Evolutionary conservation across 163 green algal species (phyloP), one percentile per base, ranked within the genome.

Genomic region (Volvox carteri): DNA sequence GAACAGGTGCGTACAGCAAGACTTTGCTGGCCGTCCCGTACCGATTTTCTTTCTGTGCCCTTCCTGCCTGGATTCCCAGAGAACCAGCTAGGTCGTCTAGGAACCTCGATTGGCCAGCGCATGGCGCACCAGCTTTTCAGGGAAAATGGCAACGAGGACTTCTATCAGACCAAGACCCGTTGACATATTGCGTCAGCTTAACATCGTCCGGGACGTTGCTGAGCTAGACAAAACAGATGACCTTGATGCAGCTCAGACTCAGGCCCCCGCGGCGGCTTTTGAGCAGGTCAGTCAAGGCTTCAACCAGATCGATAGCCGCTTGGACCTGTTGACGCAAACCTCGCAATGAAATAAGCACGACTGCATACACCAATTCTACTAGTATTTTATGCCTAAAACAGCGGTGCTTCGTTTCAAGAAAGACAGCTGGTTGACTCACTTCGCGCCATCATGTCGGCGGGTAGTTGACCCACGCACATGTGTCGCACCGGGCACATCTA

Each of bases 151-250:
- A 19, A 94, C 91, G 33, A 84, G 94, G 7, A 92, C 90, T 21
- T 92, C 77, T 65, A 95, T 97, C 85, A 85, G 95, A 76, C 94
- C 96, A 4, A 86, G 95, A 33, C 95, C 95, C 0, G 83, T 98
- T 54, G 96, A 98, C 78, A 90, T 96, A 21, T 92, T 90, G 77
- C 94, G 93, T 52, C 93, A 93, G 84, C 91, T 98, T 72, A 87
- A 90, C 16, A 96, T 98, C 35, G 93, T 97, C 1, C 91, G 92
- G 28, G 96, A 98, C 89, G 46, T 96, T 14, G 92, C 87, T 14
- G 92, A 97, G 67, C 90, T 98, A 39, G 96, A 98, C 62, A 91
- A 86, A 11, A 87, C 90, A 30, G 95, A 97, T 73, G 92, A 88
- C 35, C 72, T 94, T 19, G 92, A 81, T 37, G 35, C 35, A 41